Base-by-base conservation (phyloP, 148 eudicot genomes). In the Vaccinium vitisidaea region DNA sequence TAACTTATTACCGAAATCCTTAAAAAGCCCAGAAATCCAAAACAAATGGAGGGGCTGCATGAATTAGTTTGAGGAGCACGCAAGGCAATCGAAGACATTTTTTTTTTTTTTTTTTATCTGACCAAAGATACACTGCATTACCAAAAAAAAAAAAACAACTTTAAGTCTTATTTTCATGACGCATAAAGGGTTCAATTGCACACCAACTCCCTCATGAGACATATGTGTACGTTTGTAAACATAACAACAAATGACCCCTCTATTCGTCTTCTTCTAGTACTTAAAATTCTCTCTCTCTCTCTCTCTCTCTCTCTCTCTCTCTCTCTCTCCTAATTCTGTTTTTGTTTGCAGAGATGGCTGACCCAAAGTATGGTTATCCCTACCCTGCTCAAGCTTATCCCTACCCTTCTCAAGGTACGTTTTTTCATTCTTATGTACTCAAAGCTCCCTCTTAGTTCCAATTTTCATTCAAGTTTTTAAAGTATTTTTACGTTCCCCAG, bases 391-490 rank as follows among this genome's bases (percentile, higher is more conserved):
- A 80, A 85, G 86, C 71, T 58, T 5, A 58, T 18, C 65, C 70
- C 70, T 63, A 63, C 70, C 70, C 70, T 63, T 83, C 87, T 74
- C 87, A 81, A 85, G 87, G 87, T 85, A 81, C 63, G 53, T 4
- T 2, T 74, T 74, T 74, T 43, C 23, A 19, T n/a, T 15, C 21
- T 73, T 15, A 16, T 36, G n/a, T 36, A 7, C 18, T 73, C 50
- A 39, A 1, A 7, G 21, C 39, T 74, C 50, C 10, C 39, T 19
- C 21, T 48, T 10, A 46, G 30, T 75, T 21, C 5, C 55, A 10
- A 16, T 75, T 75, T 48, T 49, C 23, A 2, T 75, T 14, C 52
- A 23, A 73, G 18, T 15, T 14, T 50, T 75, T 39, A 5, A 21
- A 75, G 25, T 75, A 39, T 18, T 39, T 1, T 16, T n/a, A 23